A percentile compares a stretch with the other conserved stretches of the same genome.
phyloP scores from a whole-genome alignment of 1,284 basidiomycete species.

The Tilletia walkeri region DNA sequence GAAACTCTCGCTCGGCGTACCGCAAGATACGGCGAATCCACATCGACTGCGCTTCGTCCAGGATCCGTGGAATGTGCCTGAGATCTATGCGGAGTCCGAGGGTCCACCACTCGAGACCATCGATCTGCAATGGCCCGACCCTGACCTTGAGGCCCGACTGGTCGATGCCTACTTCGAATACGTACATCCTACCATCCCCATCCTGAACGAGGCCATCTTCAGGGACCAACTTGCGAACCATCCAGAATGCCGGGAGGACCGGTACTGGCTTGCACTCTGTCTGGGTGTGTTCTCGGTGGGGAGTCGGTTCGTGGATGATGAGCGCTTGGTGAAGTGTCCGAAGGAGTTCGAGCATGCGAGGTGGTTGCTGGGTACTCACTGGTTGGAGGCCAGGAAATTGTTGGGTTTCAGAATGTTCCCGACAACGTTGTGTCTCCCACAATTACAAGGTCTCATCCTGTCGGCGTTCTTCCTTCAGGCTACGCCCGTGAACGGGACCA shows the following conservation, averaged over 20 bases:
- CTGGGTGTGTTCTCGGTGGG: conserved; percentile 40
- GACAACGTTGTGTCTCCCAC: neutral
- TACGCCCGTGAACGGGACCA: conserved; percentile 30
- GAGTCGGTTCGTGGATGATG: conserved; percentile 32
- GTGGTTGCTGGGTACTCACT: conserved; percentile 28
- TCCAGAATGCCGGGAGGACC: conserved; percentile 29
- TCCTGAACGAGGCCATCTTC: conserved; percentile 40
- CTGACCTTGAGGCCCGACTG: conserved; percentile 35
- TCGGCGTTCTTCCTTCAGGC: conserved; percentile 24
- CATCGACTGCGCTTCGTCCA: neutral
- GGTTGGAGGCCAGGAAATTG: conserved; percentile 30
- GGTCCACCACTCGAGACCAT: conserved; percentile 12
- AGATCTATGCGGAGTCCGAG: conserved; percentile 3
- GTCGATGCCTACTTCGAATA: conserved; percentile 42
- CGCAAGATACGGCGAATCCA: neutral
- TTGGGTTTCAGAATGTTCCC: conserved; percentile 20
- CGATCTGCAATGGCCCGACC: conserved; percentile 32
- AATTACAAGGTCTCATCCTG: conserved; percentile 22
- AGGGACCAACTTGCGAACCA: conserved; percentile 30
- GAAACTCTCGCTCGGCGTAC: conserved; percentile 11
- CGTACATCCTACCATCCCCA: conserved; percentile 23
- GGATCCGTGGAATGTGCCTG: neutral
- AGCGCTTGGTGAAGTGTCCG: conserved; percentile 23
- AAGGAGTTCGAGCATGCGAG: conserved; percentile 23
- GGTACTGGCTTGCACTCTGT: conserved; percentile 32